phyloP scores from a whole-genome alignment of 106 monocot species.

The Allium fistulosum region DNA sequence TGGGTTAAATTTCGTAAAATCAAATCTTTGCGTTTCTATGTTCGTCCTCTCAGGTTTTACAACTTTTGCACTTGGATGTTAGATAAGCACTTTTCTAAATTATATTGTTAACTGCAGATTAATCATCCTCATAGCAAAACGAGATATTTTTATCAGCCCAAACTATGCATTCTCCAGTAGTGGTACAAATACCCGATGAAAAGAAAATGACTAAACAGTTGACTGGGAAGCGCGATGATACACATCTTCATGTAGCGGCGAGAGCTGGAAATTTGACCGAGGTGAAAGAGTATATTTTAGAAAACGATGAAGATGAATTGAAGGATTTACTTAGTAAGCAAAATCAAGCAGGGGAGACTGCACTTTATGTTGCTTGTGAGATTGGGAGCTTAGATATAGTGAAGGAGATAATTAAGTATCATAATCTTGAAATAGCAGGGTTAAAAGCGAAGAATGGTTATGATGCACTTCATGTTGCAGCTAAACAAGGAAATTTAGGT shows the following conservation, averaged over 20 bases:
- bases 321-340: slow-evolving; percentile 47
- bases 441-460: slow-evolving; percentile 90
- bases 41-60: too few relatives aligned
- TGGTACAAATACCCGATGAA: slow-evolving; percentile 39
- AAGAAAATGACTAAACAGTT: slow-evolving; percentile 92
- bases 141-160: not conserved
- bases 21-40: too few relatives aligned
- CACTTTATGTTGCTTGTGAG: slow-evolving; percentile 82
- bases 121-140: not conserved
- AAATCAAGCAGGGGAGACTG: slow-evolving; percentile 89
- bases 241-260: slow-evolving; percentile 69
- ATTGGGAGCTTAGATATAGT: slow-evolving; percentile 70
- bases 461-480: slow-evolving; percentile 84
- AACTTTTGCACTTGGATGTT: too few relatives aligned
- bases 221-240: slow-evolving; percentile 80
- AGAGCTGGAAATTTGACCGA: slow-evolving; percentile 47
- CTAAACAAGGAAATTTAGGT: slow-evolving; percentile 96
- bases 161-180: slow-evolving; percentile 40
- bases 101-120: slow-evolving; percentile 2
- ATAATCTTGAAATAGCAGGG: slow-evolving; percentile 45
- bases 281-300: slow-evolving; percentile 33
- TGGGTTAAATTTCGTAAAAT: too few relatives aligned
- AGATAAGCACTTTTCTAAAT: not conserved
- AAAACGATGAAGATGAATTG: slow-evolving; percentile 31
- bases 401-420: slow-evolving; percentile 55